These are phyloP conservation scores for Oryza glaberrima DNA, from an alignment of 176 grass and related monocot genomes.

Conservation along the genomic window DNA sequence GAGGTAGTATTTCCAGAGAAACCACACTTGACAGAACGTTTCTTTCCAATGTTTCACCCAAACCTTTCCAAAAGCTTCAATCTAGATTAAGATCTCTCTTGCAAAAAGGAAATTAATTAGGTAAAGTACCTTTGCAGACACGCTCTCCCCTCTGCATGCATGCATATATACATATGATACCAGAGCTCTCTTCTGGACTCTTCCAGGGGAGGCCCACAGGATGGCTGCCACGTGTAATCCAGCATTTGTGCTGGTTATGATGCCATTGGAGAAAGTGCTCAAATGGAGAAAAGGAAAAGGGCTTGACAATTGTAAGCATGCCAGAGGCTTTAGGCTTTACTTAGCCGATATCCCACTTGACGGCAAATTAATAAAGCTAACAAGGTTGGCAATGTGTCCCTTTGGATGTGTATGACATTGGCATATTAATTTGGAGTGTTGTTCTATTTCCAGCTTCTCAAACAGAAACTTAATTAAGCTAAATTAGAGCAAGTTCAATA, in stretches of 20 bases:
- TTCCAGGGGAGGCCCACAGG: constrained; percentile 23
- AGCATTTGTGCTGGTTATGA: constrained; percentile 40
- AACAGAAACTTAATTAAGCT: too few species aligned
- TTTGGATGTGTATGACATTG: background rate
- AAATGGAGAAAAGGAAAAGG: background rate
- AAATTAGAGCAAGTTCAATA: too few species aligned
- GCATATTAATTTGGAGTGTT: too few species aligned
- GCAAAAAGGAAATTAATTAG: background rate
- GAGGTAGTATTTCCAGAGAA: background rate
- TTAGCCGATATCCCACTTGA: constrained; percentile 48
- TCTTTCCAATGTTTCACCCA: background rate
- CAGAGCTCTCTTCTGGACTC: constrained; percentile 22
- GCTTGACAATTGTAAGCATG: background rate
- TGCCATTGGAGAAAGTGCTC: background rate
- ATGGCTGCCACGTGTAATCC: constrained; percentile 31
- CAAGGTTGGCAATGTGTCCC: constrained; percentile 15
- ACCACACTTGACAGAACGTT: background rate
- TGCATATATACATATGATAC: background rate
- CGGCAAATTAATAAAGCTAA: constrained; percentile 6
- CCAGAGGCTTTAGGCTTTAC: background rate
- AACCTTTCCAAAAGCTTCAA: constrained; percentile 27
- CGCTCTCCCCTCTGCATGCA: background rate
- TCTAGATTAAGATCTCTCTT: constrained; percentile 24
- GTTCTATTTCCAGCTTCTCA: too few species aligned
- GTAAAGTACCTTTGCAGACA: background rate